Conservation (phyloP, 1,139 yeast species). For the Geotrichum europaeum region DNA sequence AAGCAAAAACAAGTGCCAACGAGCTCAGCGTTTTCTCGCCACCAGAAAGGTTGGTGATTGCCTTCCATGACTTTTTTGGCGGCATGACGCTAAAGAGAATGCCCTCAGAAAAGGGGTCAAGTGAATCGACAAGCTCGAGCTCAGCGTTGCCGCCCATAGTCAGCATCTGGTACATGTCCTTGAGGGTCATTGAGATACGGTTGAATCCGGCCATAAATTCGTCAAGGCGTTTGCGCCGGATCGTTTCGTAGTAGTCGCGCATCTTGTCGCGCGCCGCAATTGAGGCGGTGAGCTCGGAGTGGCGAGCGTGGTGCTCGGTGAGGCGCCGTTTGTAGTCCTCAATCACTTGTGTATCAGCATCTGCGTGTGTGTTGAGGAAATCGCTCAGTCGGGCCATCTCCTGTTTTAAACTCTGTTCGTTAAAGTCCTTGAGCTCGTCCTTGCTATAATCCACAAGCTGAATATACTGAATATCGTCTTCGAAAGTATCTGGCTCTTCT, state of each 20-base stretch:
- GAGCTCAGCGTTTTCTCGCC: slow-evolving; percentile 97
- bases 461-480: slow-evolving; percentile 22
- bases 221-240: slow-evolving; percentile 2
- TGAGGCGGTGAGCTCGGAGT: slow-evolving; percentile 60
- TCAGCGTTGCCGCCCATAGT: slow-evolving; percentile 99
- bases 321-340: slow-evolving; percentile 69
- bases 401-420: slow-evolving; percentile 46
- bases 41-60: slow-evolving; percentile 90
- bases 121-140: slow-evolving; percentile 85
- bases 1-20: slow-evolving; percentile 90
- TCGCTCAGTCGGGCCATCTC: slow-evolving; percentile 54
- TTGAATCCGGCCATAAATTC: slow-evolving; percentile 94
- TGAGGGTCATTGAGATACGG: slow-evolving; percentile 76
- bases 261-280: slow-evolving; percentile 61
- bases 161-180: slow-evolving; percentile 97
- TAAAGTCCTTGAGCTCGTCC: slow-evolving; percentile 49
- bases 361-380: slow-evolving; percentile 52
- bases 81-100: slow-evolving; percentile 98
- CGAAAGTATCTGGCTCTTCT: slow-evolving; percentile 3
- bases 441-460: slow-evolving; percentile 35
- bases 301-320: slow-evolving; percentile 57
- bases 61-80: slow-evolving; percentile 96
- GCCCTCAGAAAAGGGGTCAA: slow-evolving; percentile 98
- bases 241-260: not conserved
- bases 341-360: slow-evolving; percentile 67